Percentiles rank a stretch among this genome's conserved stretches.
Conservation (phyloP, 345 rosid species). For the Citrus glauca region DNA sequence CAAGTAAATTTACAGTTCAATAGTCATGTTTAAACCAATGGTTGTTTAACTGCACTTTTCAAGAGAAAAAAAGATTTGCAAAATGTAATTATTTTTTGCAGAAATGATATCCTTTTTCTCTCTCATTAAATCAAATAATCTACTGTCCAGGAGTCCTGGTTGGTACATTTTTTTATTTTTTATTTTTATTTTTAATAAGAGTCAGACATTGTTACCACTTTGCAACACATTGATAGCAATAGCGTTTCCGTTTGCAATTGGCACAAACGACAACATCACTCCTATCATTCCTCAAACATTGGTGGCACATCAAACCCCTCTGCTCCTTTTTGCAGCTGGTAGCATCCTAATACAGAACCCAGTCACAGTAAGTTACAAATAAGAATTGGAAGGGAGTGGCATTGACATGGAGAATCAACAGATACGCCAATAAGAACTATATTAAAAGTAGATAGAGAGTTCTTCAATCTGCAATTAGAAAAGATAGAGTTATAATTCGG, state of each 20-base stretch:
- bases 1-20: not conserved
- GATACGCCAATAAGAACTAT: not conserved
- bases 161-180: not conserved
- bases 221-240: slow-evolving; percentile 50
- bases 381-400: not conserved
- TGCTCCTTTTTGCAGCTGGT: slow-evolving; percentile 12
- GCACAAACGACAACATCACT: slow-evolving; percentile 35
- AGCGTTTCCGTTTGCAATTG: slow-evolving; percentile 43
- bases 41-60: not conserved
- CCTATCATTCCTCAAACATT: slow-evolving; percentile 38
- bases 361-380: not conserved
- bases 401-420: not conserved
- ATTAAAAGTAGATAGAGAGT: not conserved
- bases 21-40: not conserved
- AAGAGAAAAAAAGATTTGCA: not conserved
- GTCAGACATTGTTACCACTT: slow-evolving; percentile 37
- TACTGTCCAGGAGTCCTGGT: not conserved
- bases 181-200: not conserved
- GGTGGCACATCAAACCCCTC: slow-evolving; percentile 42
- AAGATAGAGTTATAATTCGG: not conserved
- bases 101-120: not conserved
- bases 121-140: not conserved
- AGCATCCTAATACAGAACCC: slow-evolving; percentile 24
- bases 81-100: not conserved
- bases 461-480: not conserved